Evolutionary conservation across 306 rosid species (phyloP).

Genomic region (Arachis hypogaea): DNA sequence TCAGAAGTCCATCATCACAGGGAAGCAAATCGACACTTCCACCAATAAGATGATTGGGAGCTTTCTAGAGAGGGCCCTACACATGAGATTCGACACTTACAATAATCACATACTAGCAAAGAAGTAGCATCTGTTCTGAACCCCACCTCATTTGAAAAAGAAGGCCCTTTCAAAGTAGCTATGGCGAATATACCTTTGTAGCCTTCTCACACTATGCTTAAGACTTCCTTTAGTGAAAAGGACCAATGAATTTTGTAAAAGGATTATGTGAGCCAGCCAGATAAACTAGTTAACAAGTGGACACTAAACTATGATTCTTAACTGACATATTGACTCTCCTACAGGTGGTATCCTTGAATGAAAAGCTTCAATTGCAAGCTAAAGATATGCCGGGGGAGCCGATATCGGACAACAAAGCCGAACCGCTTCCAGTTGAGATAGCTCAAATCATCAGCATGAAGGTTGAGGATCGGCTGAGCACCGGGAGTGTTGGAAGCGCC

Average conservation of each 20-base stretch:
- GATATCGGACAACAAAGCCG: constrained; percentile 42
- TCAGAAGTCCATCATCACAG: constrained; percentile 54
- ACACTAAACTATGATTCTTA: constrained; percentile 5
- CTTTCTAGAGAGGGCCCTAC: constrained; percentile 54
- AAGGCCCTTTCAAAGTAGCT: constrained; percentile 41
- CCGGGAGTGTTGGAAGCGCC: constrained; percentile 80
- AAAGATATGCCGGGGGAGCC: constrained; percentile 57
- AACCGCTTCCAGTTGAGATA: constrained; percentile 44
- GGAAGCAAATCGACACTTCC: constrained; percentile 37
- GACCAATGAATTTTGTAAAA: constrained; percentile 31
- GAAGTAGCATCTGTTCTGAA: constrained; percentile 59
- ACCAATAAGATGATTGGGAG: constrained; percentile 48
- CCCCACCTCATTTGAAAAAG: constrained; percentile 55
- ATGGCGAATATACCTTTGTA: constrained; percentile 55
- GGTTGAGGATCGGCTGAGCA: constrained; percentile 81
- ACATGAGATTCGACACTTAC: constrained; percentile 50
- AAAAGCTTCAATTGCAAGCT: constrained; percentile 68
- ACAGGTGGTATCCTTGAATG: constrained; percentile 72
- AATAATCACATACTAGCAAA: constrained; percentile 48
- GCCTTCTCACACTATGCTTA: constrained; percentile 45
- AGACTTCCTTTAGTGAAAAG: constrained; percentile 32
- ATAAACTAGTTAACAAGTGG: constrained; percentile 40
- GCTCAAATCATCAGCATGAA: constrained; percentile 49
- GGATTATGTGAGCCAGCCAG: constrained; percentile 28
- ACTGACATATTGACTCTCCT: constrained; percentile 36